Conservation (phyloP, 768 basidiomycete genomes). For the Naganishia friedmannii region DNA sequence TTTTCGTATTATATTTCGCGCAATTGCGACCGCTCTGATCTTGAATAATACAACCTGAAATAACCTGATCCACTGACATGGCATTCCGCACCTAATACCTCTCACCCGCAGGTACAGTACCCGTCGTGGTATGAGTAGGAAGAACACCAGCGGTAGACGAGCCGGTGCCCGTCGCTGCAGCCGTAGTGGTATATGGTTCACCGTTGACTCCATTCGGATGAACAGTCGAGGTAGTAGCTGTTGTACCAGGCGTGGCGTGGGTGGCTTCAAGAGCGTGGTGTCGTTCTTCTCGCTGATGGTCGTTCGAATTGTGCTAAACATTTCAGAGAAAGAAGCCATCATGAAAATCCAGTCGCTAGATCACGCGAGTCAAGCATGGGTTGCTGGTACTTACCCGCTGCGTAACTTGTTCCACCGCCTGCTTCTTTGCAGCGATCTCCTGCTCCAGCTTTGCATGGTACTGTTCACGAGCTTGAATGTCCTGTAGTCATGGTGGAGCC, state of each 20-base stretch:
- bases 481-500: neutral
- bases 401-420: constrained; percentile 29
- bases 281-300: constrained; percentile 23
- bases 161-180: neutral
- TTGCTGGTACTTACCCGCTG: constrained; percentile 22
- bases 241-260: neutral
- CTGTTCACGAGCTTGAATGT: constrained; percentile 27
- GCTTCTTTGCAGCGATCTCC: constrained; percentile 31
- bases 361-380: neutral
- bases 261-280: constrained; percentile 21
- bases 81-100: neutral
- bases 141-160: neutral
- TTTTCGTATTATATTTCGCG: neutral
- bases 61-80: neutral
- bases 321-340: too few relatives aligned
- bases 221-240: neutral
- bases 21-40: neutral
- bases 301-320: constrained; percentile 28
- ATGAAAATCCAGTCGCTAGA: too few relatives aligned
- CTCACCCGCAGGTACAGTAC: constrained; percentile 1
- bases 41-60: neutral
- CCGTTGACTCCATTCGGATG: neutral
- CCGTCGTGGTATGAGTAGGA: neutral
- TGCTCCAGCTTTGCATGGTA: constrained; percentile 24
- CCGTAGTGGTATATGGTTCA: constrained; percentile 5